These are phyloP conservation scores for Daldinia grandis DNA, from an alignment of 495 filamentous ascomycete species.

Conservation along the genomic window DNA sequence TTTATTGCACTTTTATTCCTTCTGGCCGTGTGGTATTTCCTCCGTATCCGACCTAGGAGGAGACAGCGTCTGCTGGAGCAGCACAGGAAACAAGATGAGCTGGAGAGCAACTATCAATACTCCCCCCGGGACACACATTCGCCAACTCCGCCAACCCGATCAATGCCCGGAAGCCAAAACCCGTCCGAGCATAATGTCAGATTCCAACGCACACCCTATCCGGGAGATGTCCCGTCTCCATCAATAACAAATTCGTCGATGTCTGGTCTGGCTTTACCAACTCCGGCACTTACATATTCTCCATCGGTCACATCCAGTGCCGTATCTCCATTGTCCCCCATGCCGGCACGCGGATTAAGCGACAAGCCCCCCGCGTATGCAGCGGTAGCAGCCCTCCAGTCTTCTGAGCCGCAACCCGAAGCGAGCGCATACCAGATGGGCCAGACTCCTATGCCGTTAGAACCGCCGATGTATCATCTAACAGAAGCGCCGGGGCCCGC, in stretches of 20 bases:
- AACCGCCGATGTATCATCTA: conserved; percentile 27
- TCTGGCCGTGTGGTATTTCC: conserved; percentile 29
- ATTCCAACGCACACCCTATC: conserved; percentile 25
- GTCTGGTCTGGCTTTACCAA: conserved; percentile 35
- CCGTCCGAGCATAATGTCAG: conserved; percentile 19
- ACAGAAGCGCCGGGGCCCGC: background rate
- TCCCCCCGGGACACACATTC: conserved; percentile 6
- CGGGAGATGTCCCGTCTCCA: conserved; percentile 20
- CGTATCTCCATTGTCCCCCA: conserved; percentile 10
- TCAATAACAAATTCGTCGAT: conserved; percentile 30
- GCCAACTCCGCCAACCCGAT: background rate
- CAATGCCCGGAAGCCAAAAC: background rate
- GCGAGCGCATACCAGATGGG: conserved; percentile 37
- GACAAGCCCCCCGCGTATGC: conserved; percentile 34
- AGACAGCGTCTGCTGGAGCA: conserved; percentile 13
- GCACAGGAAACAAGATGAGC: conserved; percentile 20
- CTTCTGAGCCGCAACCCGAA: conserved; percentile 37
- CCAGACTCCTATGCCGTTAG: conserved; percentile 17
- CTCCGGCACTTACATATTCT: conserved; percentile 33
- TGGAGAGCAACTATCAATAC: conserved; percentile 28
- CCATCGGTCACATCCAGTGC: conserved; percentile 14
- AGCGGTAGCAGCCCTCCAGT: conserved; percentile 20
- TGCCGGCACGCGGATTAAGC: conserved; percentile 7
- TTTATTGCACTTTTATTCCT: conserved; percentile 17
- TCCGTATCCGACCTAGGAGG: conserved; percentile 32